Base-by-base conservation (phyloP, 2,329 filamentous ascomycete species). In the Onygenales sp. region DNA sequence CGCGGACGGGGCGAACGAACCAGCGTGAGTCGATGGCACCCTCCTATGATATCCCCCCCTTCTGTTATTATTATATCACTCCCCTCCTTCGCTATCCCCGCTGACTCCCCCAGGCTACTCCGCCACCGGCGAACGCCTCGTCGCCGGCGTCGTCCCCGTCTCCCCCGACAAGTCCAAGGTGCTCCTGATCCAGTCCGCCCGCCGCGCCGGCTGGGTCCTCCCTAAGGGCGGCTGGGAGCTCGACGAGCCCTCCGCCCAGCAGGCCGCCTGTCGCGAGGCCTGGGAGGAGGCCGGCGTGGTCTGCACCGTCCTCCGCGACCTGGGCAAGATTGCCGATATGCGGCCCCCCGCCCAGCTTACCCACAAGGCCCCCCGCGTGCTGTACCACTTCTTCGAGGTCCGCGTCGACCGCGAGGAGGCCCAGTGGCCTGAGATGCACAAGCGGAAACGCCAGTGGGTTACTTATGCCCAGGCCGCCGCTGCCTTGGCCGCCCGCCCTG, bases 221-320 rank as follows among this genome's bases (percentile, higher is more conserved):
- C 93, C 93, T 56, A 98, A 98, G 70, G 93, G 93, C 66, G 93
- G 93, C 56, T 98, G 93, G 91, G 93, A 98, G 71, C 86, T 84
- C 36, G 93, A 98, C 71, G 93, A 98, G 74, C 82, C 85, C 57
- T 93, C 88, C 58, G 83, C 86, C 57, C 82, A 92, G 68, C 88
- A 93, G 54, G 93, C 93, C 53, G 83, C 83, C 72, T 86, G 77
- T 77, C 78, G 93, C 61, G 93, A 98, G 72, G 93, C 93, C 56
- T 97, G 93, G 93, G 93, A 97, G 75, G 93, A 97, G 74, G 93
- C 91, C 42, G 93, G 93, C 64, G 94, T 97, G 65, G 78, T 87
- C 63, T 87, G 92, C 70, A 85, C 82, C 55, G 85, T 96, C 69
- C 84, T 86, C 63, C 86, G 85, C 67, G 89, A 95, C 69, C 80